Percentiles rank a stretch among this genome's conserved stretches.
phyloP scores from a whole-genome alignment of 495 filamentous ascomycete species.

The Xylaria grammica region DNA sequence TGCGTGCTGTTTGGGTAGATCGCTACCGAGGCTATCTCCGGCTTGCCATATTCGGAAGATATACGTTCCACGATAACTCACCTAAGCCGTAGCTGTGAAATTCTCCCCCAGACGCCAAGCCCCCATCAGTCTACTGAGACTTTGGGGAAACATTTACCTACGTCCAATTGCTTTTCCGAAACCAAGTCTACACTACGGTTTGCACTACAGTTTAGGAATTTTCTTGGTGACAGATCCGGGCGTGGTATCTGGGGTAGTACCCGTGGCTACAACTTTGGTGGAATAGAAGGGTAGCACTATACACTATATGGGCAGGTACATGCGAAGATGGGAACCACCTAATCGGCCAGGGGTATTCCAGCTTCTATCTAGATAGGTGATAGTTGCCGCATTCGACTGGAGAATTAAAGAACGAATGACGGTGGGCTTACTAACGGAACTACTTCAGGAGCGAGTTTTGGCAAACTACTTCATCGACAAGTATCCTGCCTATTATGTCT shows the following conservation, averaged over 20 bases:
- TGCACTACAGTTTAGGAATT: background rate
- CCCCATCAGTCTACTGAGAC: background rate
- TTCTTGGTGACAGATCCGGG: background rate
- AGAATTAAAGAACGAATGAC: too few species aligned
- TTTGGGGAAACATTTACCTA: background rate
- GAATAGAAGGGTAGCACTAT: background rate
- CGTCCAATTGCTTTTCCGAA: background rate
- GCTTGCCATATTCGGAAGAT: conserved; percentile 1
- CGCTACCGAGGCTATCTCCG: background rate
- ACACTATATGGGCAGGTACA: background rate
- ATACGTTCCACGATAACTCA: background rate
- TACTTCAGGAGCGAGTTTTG: too few species aligned
- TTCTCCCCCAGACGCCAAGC: conserved; percentile 7
- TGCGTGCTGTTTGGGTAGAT: too few species aligned
- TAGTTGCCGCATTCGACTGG: background rate
- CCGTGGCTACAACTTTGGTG: background rate
- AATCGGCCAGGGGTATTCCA: background rate
- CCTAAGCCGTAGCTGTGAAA: background rate
- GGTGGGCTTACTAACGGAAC: too few species aligned
- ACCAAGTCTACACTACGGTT: background rate
- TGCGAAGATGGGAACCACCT: background rate
- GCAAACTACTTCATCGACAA: background rate
- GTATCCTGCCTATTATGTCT: background rate
- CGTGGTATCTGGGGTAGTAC: conserved; percentile 13
- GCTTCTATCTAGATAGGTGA: background rate